Evolutionary conservation across 768 basidiomycete genomes (phyloP), one percentile per base, ranked within the genome.

Genomic region (Tulasnella sp.): DNA sequence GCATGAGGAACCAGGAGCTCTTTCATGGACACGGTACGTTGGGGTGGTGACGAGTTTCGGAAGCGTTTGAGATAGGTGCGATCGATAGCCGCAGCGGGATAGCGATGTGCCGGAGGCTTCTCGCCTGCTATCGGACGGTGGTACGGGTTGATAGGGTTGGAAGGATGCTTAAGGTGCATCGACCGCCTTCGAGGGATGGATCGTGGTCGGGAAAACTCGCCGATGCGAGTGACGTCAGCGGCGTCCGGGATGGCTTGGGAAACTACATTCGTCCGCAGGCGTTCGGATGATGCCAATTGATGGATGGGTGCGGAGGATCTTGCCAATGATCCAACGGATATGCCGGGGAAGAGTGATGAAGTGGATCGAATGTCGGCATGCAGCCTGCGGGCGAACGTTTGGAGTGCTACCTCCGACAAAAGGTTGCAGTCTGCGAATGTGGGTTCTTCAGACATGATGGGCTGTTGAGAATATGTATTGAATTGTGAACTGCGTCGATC

Each of bases 1-100:
- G 74, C 74, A 29, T 38, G 38, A 19, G 74, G 74, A 11, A 75
- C 34, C 3, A 75, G 15, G 1, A 75, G 74, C 19, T 75, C 74
- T 19, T 42, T 67, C n/a, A 49, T 37, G 1, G 58, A n/a, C 12
- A 75, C 58, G 9, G 58, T 67, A 29, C 25, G 58, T 75, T 67
- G 54, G 0, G 54, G 58, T 3, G 58, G 36, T 0, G 22, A 39
- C 3, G 29, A 17, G 15, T 22, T 17, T 17, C 25, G 25, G 19
- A 72, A 49, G 29, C 37, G 42, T 17, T 29, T 15, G 39, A 72
- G 71, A 17, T 4, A 25, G 25, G 19, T 17, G n/a, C 39, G 71
- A 19, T 72, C 31, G 15, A 49, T 45, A 0, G 34, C 19, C 15
- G 71, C 29, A 40, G 71, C 71, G 38, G 71, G 37, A 40, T 39